Conservation (phyloP, 768 basidiomycete genomes). For the Lentinula detonsa region DNA sequence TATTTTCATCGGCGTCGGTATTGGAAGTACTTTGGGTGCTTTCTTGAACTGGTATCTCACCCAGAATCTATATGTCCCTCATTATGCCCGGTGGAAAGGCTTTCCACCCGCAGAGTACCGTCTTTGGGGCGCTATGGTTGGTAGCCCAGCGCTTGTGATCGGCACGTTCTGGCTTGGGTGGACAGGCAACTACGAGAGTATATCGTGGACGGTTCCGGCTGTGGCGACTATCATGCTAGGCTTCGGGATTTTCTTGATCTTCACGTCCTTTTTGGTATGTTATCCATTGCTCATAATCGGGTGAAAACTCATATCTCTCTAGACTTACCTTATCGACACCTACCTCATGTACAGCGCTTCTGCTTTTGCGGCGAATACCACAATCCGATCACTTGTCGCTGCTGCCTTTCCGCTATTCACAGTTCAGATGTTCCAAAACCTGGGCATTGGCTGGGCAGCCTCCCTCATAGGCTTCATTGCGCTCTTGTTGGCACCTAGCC, state of each 20-base stretch:
- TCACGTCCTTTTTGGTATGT: conserved; percentile 55
- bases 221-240: conserved; percentile 3
- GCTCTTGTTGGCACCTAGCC: conserved; percentile 25
- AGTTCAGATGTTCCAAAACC: conserved; percentile 26
- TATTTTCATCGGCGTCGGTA: conserved; percentile 32
- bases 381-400: conserved; percentile 27
- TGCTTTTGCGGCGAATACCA: conserved; percentile 44
- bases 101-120: conserved; percentile 35
- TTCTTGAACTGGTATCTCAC: conserved; percentile 21
- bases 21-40: conserved; percentile 27
- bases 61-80: conserved; percentile 19
- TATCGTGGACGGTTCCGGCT: conserved; percentile 6
- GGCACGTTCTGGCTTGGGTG: conserved; percentile 36
- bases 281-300: conserved; percentile 35
- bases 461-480: conserved; percentile 7
- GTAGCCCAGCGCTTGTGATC: conserved; percentile 23
- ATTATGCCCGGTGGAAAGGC: conserved; percentile 31
- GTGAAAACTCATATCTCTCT: not conserved
- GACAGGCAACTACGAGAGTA: conserved; percentile 24
- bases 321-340: not conserved
- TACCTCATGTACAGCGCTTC: conserved; percentile 48
- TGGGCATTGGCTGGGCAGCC: conserved; percentile 11
- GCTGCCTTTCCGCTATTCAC: conserved; percentile 39
- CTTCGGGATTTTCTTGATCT: conserved; percentile 38
- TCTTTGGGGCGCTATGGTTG: conserved; percentile 31